Evolutionary conservation across 140 eudicot species (phyloP), one percentile per base, ranked within the genome.

Genomic region (Oenanthe javanica): DNA sequence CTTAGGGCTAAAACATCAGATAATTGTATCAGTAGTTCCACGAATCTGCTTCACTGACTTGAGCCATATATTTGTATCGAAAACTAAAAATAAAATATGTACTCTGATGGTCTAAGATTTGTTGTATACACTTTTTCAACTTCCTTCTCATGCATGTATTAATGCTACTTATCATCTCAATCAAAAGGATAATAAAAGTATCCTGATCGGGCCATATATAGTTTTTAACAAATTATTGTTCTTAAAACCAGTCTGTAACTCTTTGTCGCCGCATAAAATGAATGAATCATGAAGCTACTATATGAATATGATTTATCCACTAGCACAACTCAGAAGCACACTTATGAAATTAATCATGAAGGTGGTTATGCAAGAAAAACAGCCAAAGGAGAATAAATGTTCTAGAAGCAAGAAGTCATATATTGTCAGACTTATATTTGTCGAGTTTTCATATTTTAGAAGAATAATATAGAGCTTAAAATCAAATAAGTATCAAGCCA

Each of bases 1-100:
- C 87, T 87, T 31, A 84, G 80, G 77, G 77, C 80, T 77, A 88
- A 83, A 69, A 83, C 90, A 36, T 87, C 93, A 47, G 47, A 74
- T 72, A 78, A 76, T 45, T 85, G 81, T 55, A 84, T 66, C 16
- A 81, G 78, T 52, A 31, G 36, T 31, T 31, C 36, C 36, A 31
- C 36, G 36, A 31, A 31, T 31, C 36, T 31, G 36, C 36, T 31
- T 31, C 36, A 31, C 36, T 31, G 36, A 31, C 9, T 14, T 25
- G 27, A 27, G 9, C 45, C 40, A 66, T 66, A 66, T 15, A 38
- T 38, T 7, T 43, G 48, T 73, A 9, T 55, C 80, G 7, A 42
- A 42, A 59, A 57, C 25, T 42, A n/a, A 42, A 42, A 15, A 72
- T 21, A 66, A 31, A 1, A 66, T 6, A 64, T 19, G 11, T 23